phyloP scores from a whole-genome alignment of 768 basidiomycete species.

The Tricholomella constricta region DNA sequence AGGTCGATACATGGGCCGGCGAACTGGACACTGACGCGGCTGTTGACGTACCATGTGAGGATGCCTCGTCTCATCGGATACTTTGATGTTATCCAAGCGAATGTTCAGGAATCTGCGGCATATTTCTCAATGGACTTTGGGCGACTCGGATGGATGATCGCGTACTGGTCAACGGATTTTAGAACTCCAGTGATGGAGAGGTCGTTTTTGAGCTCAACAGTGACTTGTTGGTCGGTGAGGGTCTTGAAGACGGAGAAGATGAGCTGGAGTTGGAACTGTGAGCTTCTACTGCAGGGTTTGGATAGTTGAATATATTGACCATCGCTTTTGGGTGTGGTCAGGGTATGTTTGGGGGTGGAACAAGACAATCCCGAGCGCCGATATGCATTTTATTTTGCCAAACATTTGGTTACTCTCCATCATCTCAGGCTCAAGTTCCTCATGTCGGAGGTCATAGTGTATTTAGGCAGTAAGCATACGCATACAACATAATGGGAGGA shows the following conservation, averaged over 20 bases:
- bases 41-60: conserved; percentile 94
- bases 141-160: background rate
- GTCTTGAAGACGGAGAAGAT: conserved; percentile 99
- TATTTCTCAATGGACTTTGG: background rate
- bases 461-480: background rate
- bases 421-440: background rate
- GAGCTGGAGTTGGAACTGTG: conserved; percentile 49
- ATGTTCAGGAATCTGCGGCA: conserved; percentile 86
- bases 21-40: background rate
- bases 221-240: conserved; percentile 94
- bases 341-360: background rate
- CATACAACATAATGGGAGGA: background rate
- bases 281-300: background rate
- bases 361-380: background rate
- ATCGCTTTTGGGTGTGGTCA: background rate
- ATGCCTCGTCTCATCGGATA: conserved; percentile 89
- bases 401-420: background rate
- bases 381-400: background rate
- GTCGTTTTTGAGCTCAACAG: conserved; percentile 98
- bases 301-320: conserved; percentile 1
- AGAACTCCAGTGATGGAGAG: conserved; percentile 93
- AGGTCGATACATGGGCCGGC: background rate
- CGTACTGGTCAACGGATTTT: conserved; percentile 98
- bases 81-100: conserved; percentile 90
- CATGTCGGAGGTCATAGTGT: no score